phyloP scores from a whole-genome alignment of 208 protist species.

The Trichomonas vaginalis region DNA sequence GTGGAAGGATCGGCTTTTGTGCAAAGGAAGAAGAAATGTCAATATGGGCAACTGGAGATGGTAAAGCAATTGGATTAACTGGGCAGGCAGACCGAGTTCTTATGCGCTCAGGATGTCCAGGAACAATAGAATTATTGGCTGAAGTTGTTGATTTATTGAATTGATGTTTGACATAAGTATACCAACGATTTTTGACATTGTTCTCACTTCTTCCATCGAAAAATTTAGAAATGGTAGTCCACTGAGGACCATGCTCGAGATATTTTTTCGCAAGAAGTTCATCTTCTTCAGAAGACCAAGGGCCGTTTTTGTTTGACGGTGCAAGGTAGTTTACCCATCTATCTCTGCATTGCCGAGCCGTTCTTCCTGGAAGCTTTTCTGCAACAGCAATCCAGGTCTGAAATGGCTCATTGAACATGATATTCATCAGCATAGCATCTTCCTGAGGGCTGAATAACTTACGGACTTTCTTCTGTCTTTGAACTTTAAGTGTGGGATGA shows the following conservation, averaged over 20 bases:
- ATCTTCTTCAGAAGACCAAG: not conserved
- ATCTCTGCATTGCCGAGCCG: not conserved
- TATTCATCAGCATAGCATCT: not conserved
- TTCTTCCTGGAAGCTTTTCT: not conserved
- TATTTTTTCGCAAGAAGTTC: not conserved
- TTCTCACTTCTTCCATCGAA: constrained; percentile 13
- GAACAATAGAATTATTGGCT: not conserved
- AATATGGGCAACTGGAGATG: not conserved
- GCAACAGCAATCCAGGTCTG: not conserved
- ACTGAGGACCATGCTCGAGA: not conserved
- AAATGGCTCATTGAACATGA: not conserved
- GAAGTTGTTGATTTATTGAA: not conserved
- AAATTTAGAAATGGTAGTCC: not conserved
- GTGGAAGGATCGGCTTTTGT: not conserved
- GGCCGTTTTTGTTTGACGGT: not conserved
- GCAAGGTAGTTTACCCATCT: not conserved
- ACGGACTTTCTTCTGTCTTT: not conserved
- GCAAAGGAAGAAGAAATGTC: not conserved
- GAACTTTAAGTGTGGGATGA: not conserved
- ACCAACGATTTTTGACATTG: constrained; percentile 11
- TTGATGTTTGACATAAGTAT: not conserved
- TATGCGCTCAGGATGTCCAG: not conserved
- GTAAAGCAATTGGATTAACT: not conserved
- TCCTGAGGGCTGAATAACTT: not conserved
- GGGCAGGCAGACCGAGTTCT: not conserved